Percentiles rank a stretch among this genome's conserved stretches.
Evolutionary conservation across 1,139 yeast species (phyloP).

Genomic region (Yamadazyma siamensis): DNA sequence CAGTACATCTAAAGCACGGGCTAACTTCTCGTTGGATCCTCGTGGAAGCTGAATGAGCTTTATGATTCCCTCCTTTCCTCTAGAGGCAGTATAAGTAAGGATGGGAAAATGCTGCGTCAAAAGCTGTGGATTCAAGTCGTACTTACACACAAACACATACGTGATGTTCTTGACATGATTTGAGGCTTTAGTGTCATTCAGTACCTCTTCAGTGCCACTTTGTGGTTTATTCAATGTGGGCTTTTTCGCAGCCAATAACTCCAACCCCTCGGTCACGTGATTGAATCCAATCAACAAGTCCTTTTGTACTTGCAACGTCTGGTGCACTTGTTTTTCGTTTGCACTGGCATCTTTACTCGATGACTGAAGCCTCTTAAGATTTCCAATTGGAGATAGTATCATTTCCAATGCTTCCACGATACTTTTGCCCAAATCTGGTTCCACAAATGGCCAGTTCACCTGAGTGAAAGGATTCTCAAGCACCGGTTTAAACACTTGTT

Average conservation of each 20-base stretch:
- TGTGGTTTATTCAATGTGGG: too few species aligned
- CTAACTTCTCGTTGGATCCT: constrained; percentile 37
- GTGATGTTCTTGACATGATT: constrained; percentile 23
- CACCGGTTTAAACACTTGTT: constrained; percentile 58
- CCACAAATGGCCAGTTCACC: constrained; percentile 52
- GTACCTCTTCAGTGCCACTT: too few species aligned
- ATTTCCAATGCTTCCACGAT: constrained; percentile 40
- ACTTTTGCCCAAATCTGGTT: constrained; percentile 31
- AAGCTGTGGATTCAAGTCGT: constrained; percentile 48
- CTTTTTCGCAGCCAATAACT: constrained; percentile 37
- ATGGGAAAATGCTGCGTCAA: constrained; percentile 53
- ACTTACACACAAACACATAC: constrained; percentile 53
- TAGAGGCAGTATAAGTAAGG: constrained; percentile 45
- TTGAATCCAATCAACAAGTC: constrained; percentile 50
- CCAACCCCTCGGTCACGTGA: constrained; percentile 47
- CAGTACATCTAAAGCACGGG: constrained; percentile 26
- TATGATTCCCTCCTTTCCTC: constrained; percentile 23
- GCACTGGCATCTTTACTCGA: constrained; percentile 11
- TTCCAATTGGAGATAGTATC: constrained; percentile 33
- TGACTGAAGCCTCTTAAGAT: constrained; percentile 36
- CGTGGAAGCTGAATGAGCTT: constrained; percentile 53
- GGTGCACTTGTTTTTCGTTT: constrained; percentile 11
- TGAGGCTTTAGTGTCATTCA: not conserved
- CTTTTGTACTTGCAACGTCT: too few species aligned
- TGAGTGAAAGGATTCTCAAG: constrained; percentile 58